Evolutionary conservation across 164 flowering plant genomes (phyloP), one percentile per base, ranked within the genome.

Genomic region (Santalum album): DNA sequence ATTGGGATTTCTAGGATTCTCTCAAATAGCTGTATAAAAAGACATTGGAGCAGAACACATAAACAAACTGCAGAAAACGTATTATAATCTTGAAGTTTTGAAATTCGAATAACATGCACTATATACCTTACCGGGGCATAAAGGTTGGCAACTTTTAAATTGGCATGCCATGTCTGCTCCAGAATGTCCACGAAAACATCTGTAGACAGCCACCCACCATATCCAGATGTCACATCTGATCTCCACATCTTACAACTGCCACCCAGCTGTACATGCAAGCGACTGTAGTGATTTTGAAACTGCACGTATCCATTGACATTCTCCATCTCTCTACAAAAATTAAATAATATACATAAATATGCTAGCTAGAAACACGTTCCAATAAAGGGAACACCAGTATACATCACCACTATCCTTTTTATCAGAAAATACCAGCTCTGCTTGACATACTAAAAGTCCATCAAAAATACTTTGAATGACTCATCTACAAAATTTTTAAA

Each of bases 121-220:
- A 19, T 62, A 72, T 55, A 73, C 65, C 76, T 77, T 78, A 94
- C 99, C 83, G 99, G 99, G 54, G 59, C 97, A 82, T 76, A 89
- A 42, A 94, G 69, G 63, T 94, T 80, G 19, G 57, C 71, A 38
- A 94, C 68, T 74, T 94, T 94, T 54, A 94, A 58, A 75, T 87
- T 87, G 50, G 82, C 96, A 73, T 87, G 96, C 97, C 97, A 94
- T 40, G 78, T 74, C 75, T 94, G 97, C 77, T 89, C 97, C 57
- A 77, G 35, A 45, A 52, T 63, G 69, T 80, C 97, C 43, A 87
- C 90, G 72, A 87, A 90, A 59, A 90, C 97, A 80, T 90, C 87
- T 7, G 79, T 67, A 53, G 92, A 81, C 72, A 94, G 73, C 83
- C 80, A 85, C 62, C 99, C 99, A 70, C 99, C 99, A 70, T 84